These are phyloP conservation scores for Salix arbutifolia DNA, from an alignment of 345 rosid genomes.

Conservation along the genomic window DNA sequence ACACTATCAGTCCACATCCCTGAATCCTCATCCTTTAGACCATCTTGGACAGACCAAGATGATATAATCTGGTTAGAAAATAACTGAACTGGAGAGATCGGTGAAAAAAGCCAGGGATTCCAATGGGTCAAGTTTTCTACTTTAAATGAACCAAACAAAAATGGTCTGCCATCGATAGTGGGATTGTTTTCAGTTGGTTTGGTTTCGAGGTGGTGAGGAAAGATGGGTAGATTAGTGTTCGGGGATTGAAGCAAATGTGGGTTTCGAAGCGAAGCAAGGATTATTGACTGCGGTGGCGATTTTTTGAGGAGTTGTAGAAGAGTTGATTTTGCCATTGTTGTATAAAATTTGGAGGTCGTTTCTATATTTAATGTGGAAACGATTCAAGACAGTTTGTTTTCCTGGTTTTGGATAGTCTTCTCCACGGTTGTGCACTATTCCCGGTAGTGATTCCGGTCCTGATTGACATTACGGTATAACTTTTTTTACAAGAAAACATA, in stretches of 20 bases:
- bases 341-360: neutral
- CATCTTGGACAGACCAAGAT: conserved; percentile 21
- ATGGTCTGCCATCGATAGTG: neutral
- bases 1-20: conserved; percentile 74
- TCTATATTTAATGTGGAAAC: neutral
- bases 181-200: neutral
- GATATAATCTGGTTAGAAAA: conserved; percentile 19
- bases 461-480: too few relatives aligned
- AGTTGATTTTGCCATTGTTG: conserved; percentile 4
- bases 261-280: conserved; percentile 5
- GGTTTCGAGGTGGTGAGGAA: neutral
- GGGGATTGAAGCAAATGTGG: neutral
- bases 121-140: conserved; percentile 10
- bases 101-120: conserved; percentile 20
- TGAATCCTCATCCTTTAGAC: conserved; percentile 14
- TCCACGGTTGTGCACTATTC: neutral
- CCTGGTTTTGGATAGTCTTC: neutral
- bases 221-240: neutral
- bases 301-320: conserved; percentile 22
- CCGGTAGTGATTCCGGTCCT: too few relatives aligned
- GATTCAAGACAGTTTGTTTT: neutral
- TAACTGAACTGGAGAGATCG: conserved; percentile 41
- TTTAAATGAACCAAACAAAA: neutral
- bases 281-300: neutral
- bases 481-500: too few relatives aligned